Percentiles rank a stretch among this genome's conserved stretches.
These are phyloP conservation scores for Colletotrichum magnum DNA, from an alignment of 2,329 filamentous ascomycete genomes.

Conservation along the genomic window DNA sequence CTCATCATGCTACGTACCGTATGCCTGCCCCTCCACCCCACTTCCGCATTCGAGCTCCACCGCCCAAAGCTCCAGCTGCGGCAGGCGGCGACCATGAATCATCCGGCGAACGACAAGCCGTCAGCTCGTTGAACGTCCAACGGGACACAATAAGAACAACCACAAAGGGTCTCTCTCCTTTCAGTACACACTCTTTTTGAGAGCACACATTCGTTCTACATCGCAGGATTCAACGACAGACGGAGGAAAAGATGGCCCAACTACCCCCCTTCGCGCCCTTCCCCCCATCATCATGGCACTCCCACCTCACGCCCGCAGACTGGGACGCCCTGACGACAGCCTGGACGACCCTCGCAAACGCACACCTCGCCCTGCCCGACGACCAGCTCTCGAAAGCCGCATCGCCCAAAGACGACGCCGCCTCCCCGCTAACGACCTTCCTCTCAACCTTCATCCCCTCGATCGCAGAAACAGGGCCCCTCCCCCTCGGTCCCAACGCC, in stretches of 20 bases:
- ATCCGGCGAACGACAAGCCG: slow-evolving; percentile 50
- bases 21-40: not conserved
- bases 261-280: slow-evolving; percentile 84
- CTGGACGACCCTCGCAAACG: slow-evolving; percentile 78
- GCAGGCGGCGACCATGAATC: slow-evolving; percentile 50
- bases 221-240: no score
- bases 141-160: slow-evolving; percentile 8
- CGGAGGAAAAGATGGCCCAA: not conserved
- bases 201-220: no score
- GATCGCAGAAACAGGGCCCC: slow-evolving; percentile 56
- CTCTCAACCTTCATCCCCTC: slow-evolving; percentile 77
- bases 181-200: not conserved
- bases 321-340: slow-evolving; percentile 84
- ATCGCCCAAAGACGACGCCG: slow-evolving; percentile 66
- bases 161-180: not conserved
- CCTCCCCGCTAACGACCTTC: slow-evolving; percentile 64
- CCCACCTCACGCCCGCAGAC: slow-evolving; percentile 76
- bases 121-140: not conserved
- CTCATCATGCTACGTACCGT: no score
- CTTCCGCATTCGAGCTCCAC: slow-evolving; percentile 29
- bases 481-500: slow-evolving; percentile 53
- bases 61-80: slow-evolving; percentile 4
- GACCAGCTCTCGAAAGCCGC: slow-evolving; percentile 67
- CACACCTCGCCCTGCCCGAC: slow-evolving; percentile 73
- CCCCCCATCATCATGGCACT: slow-evolving; percentile 77